Evolutionary conservation across 371 early-diverging fungal genomes (phyloP).

Genomic region (Mucor piriformis): DNA sequence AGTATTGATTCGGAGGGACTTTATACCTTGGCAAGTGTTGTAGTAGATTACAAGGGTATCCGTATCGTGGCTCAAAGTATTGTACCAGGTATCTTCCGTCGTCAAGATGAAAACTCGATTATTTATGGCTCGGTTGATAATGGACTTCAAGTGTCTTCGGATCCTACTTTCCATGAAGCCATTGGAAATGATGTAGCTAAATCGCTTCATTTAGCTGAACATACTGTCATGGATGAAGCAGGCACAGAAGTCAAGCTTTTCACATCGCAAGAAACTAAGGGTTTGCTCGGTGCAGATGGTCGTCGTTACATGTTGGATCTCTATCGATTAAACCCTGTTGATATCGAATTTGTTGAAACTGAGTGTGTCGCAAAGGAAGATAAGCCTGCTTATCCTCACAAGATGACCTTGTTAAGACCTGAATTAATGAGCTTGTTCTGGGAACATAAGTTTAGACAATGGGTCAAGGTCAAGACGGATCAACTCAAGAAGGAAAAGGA

Average conservation of each 20-base stretch:
- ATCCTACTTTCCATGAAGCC: slow-evolving; percentile 77
- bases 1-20: slow-evolving; percentile 76
- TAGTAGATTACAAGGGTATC: slow-evolving; percentile 90
- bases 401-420: slow-evolving; percentile 82
- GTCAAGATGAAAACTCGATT: slow-evolving; percentile 80
- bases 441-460: slow-evolving; percentile 76
- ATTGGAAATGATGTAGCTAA: slow-evolving; percentile 71
- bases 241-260: slow-evolving; percentile 66
- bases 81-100: slow-evolving; percentile 85
- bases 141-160: slow-evolving; percentile 58
- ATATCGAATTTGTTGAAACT: slow-evolving; percentile 83
- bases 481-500: slow-evolving; percentile 60
- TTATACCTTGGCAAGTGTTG: slow-evolving; percentile 85
- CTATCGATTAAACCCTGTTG: slow-evolving; percentile 88
- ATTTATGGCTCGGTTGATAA: slow-evolving; percentile 90
- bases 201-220: slow-evolving; percentile 81
- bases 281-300: slow-evolving; percentile 88
- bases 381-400: slow-evolving; percentile 86
- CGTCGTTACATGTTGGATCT: slow-evolving; percentile 92
- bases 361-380: slow-evolving; percentile 58
- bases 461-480: slow-evolving; percentile 62
- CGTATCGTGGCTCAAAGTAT: slow-evolving; percentile 93
- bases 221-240: slow-evolving; percentile 71
- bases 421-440: slow-evolving; percentile 87
- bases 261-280: slow-evolving; percentile 91